Conservation (phyloP, 169 alveolate species). For the Plasmodium vinckei region DNA sequence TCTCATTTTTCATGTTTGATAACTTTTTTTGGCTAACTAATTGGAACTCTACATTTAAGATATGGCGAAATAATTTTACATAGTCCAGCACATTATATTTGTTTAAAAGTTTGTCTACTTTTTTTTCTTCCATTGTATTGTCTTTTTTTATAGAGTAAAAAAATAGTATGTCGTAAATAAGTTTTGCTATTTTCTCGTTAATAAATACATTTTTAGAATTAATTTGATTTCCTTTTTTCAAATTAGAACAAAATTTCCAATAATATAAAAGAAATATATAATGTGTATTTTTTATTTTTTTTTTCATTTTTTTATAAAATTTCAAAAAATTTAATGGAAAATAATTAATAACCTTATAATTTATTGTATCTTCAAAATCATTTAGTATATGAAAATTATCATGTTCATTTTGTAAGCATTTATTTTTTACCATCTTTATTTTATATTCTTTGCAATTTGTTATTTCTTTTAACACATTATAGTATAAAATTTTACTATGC, state of each 20-base stretch:
- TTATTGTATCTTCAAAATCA: neutral
- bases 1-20: neutral
- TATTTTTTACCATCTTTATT: too few species aligned
- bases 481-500: too few species aligned
- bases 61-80: conserved; percentile 8
- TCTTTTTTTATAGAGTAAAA: neutral
- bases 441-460: too few species aligned
- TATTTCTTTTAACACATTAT: too few species aligned
- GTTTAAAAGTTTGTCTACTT: neutral
- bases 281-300: neutral
- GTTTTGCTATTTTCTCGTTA: conserved; percentile 3
- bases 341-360: neutral
- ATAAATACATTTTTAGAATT: neutral
- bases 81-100: conserved; percentile 13
- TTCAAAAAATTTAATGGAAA: neutral
- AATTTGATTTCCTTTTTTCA: conserved; percentile 15
- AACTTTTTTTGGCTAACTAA: neutral
- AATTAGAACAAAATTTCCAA: conserved; percentile 17
- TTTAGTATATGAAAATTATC: too few species aligned
- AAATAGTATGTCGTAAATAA: neutral
- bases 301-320: neutral
- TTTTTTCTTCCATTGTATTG: neutral
- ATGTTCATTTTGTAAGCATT: too few species aligned
- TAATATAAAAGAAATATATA: conserved; percentile 44
- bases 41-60: conserved; percentile 15